These are phyloP conservation scores for Anthracocystis setariae DNA, from an alignment of 1,284 basidiomycete genomes.

Conservation along the genomic window DNA sequence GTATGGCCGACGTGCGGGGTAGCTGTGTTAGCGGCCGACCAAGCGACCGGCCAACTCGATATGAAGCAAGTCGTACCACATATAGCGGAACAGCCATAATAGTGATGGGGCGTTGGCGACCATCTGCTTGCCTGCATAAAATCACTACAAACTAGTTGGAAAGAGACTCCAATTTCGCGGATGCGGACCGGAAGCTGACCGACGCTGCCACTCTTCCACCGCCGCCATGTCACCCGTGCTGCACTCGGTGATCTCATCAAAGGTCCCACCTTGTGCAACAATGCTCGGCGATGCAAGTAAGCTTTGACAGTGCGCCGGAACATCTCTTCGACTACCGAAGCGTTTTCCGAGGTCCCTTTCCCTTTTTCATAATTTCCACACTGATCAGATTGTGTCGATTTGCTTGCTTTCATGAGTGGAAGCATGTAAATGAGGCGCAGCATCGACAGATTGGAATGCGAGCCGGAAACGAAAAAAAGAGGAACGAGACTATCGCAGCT, in stretches of 20 bases:
- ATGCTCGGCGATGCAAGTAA: not conserved
- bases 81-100: no score
- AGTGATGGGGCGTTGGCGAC: no score
- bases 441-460: not conserved
- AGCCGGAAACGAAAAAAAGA: not conserved
- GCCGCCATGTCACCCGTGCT: not conserved
- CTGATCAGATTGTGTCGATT: not conserved
- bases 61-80: no score
- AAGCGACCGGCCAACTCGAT: no score
- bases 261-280: not conserved
- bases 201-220: not conserved
- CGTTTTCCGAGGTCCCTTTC: not conserved
- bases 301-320: conserved; percentile 1
- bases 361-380: conserved; percentile 9
- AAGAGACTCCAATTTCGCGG: not conserved
- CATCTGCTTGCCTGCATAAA: no score
- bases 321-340: not conserved
- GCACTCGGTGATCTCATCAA: not conserved
- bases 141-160: not conserved
- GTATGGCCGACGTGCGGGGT: no score
- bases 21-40: no score
- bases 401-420: conserved; percentile 8
- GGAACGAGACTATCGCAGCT: not conserved
- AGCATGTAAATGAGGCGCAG: not conserved
- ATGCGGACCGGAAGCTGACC: conserved; percentile 1